phyloP scores from a whole-genome alignment of 2,329 filamentous ascomycete genomes.

The Pseudogymnoascus sp. region DNA sequence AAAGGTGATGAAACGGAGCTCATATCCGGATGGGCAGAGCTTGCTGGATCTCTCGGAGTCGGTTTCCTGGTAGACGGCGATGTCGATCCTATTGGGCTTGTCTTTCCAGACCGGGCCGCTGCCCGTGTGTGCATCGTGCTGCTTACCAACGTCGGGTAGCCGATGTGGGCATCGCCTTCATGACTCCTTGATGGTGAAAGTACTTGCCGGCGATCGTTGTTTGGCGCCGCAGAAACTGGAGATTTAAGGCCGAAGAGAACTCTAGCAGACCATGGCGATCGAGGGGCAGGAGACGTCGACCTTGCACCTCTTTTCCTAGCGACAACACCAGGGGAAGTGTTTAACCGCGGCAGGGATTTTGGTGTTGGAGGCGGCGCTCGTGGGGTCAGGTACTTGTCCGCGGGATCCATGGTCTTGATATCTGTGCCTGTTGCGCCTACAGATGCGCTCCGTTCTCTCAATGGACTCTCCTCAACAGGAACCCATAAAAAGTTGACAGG shows the following conservation, averaged over 20 bases:
- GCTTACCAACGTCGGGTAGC: slow-evolving; percentile 10
- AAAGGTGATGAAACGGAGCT: neutral
- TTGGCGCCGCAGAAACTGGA: slow-evolving; percentile 7
- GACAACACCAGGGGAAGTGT: slow-evolving; percentile 34
- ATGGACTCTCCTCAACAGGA: slow-evolving; percentile 56
- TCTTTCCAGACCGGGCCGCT: neutral
- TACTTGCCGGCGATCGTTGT: slow-evolving; percentile 19
- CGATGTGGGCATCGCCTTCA: slow-evolving; percentile 11
- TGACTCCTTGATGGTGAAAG: slow-evolving; percentile 16
- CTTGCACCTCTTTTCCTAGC: slow-evolving; percentile 19
- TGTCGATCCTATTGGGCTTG: neutral
- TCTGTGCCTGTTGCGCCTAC: slow-evolving; percentile 45
- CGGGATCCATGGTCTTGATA: slow-evolving; percentile 68
- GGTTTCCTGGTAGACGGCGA: neutral
- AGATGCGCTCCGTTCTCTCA: slow-evolving; percentile 56
- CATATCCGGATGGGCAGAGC: neutral
- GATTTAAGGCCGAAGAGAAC: slow-evolving; percentile 23
- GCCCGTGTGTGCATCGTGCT: neutral
- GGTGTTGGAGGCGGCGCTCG: slow-evolving; percentile 47
- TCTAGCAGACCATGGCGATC: slow-evolving; percentile 22
- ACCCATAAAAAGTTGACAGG: slow-evolving; percentile 77
- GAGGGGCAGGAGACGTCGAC: slow-evolving; percentile 20
- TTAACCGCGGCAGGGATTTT: slow-evolving; percentile 33
- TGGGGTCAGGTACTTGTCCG: slow-evolving; percentile 66
- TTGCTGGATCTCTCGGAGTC: neutral